Conservation (phyloP, 106 monocot genomes). For the Chionographis japonica region DNA sequence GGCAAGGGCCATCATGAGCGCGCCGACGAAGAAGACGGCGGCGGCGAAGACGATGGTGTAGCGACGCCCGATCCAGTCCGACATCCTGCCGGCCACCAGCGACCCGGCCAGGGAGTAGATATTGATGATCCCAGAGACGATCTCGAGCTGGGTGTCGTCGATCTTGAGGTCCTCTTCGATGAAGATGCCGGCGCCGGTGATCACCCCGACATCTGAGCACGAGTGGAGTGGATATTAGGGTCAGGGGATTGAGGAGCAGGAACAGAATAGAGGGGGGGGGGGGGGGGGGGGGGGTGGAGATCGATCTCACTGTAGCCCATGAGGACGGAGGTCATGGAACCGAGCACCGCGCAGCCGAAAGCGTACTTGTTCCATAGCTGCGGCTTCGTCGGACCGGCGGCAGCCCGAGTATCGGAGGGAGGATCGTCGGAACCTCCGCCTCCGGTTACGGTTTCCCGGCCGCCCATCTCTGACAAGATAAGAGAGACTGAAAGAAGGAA, state of each 20-base stretch:
- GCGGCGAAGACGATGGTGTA: slow-evolving; percentile 21
- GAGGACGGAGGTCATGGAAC: slow-evolving; percentile 10
- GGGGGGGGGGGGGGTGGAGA: no score
- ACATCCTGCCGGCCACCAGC: slow-evolving; percentile 17
- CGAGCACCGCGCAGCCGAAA: background rate
- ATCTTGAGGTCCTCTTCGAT: slow-evolving; percentile 26
- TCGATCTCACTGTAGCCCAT: background rate
- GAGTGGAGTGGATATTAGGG: no score
- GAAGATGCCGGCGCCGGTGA: slow-evolving; percentile 25
- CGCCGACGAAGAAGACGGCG: slow-evolving; percentile 24
- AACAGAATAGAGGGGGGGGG: no score
- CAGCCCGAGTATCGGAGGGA: no score
- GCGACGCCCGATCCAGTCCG: slow-evolving; percentile 34
- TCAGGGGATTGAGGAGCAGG: no score
- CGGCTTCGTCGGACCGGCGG: background rate
- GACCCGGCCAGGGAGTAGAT: slow-evolving; percentile 26
- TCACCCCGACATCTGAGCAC: slow-evolving; percentile 18
- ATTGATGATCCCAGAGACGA: slow-evolving; percentile 20
- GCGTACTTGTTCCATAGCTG: slow-evolving; percentile 3
- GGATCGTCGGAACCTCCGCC: no score
- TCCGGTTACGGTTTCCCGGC: no score
- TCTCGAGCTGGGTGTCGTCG: slow-evolving; percentile 19
- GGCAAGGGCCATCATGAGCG: slow-evolving; percentile 21
- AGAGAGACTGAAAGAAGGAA: no score
- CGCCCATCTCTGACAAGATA: no score